These are phyloP conservation scores for Mrakia blollopis DNA, from an alignment of 768 basidiomycete species.

Conservation along the genomic window DNA sequence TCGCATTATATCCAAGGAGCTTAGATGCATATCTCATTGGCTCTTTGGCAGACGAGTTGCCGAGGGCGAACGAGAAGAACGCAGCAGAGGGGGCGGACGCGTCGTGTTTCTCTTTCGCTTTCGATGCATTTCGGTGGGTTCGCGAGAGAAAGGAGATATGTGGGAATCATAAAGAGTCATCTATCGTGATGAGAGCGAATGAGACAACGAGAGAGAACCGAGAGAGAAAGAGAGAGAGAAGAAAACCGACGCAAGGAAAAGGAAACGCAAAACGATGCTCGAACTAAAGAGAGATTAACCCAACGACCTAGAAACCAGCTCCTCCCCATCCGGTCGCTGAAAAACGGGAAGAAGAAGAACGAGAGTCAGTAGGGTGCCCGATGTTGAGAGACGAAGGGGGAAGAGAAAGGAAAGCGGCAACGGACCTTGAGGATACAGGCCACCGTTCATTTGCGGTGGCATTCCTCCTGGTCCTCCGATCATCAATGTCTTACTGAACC, in stretches of 20 bases:
- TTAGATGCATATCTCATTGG: no score
- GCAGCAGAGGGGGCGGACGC: no score
- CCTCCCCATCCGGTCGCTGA: constrained; percentile 29
- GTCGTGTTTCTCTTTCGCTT: no score
- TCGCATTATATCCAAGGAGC: no score
- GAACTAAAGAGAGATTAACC: neutral
- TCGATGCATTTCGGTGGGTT: no score
- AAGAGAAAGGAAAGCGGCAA: neutral
- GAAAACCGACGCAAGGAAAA: neutral
- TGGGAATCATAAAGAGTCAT: neutral
- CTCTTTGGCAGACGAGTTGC: no score
- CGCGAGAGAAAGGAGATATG: neutral
- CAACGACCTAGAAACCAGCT: neutral
- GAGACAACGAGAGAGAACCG: neutral
- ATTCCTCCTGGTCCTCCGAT: constrained; percentile 20
- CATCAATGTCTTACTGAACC: constrained; percentile 29
- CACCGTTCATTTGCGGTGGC: constrained; percentile 22
- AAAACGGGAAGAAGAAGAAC: neutral
- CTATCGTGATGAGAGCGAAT: neutral
- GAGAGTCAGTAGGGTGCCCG: neutral
- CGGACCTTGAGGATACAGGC: constrained; percentile 4
- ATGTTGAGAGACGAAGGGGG: neutral
- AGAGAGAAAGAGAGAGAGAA: neutral
- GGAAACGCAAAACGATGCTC: neutral
- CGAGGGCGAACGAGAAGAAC: no score